Conservation (phyloP, 2,329 filamentous ascomycete species). For the Macrophomina phaseolina region DNA sequence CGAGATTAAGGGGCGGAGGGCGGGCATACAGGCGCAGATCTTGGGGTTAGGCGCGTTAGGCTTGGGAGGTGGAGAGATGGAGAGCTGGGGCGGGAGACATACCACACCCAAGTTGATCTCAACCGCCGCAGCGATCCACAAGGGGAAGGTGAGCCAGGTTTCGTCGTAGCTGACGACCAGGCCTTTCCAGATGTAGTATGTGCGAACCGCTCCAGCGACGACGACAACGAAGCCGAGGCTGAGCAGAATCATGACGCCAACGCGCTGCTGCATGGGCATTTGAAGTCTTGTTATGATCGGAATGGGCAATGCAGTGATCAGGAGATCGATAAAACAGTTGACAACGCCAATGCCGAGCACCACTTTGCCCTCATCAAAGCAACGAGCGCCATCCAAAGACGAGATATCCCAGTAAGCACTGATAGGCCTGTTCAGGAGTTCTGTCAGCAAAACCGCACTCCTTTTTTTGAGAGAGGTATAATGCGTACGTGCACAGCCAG, state of each 20-base stretch:
- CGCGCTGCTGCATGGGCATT: conserved; percentile 49
- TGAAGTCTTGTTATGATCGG: conserved; percentile 51
- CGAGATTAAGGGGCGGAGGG: conserved; percentile 39
- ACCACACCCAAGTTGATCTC: conserved; percentile 56
- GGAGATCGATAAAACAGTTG: conserved; percentile 50
- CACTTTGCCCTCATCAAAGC: conserved; percentile 48
- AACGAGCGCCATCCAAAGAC: conserved; percentile 39
- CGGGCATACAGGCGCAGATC: conserved; percentile 47
- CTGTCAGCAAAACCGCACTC: background rate
- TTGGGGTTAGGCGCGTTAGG: conserved; percentile 21
- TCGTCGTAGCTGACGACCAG: conserved; percentile 50
- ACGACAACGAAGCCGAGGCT: conserved; percentile 51
- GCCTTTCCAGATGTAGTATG: conserved; percentile 51
- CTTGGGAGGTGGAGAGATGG: background rate
- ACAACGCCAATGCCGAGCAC: conserved; percentile 50
- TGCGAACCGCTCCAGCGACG: conserved; percentile 50
- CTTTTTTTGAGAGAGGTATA: conserved; percentile 6
- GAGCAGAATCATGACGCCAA: conserved; percentile 48
- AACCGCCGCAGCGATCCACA: conserved; percentile 55
- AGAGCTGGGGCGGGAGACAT: conserved; percentile 30
- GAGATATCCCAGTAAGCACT: conserved; percentile 51
- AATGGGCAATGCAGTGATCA: conserved; percentile 51
- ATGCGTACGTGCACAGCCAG: conserved; percentile 46
- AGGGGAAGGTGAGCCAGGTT: conserved; percentile 53
- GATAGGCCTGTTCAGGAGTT: conserved; percentile 38